phyloP scores from a whole-genome alignment of 1,139 yeast species.

The Meyerozyma sp. region DNA sequence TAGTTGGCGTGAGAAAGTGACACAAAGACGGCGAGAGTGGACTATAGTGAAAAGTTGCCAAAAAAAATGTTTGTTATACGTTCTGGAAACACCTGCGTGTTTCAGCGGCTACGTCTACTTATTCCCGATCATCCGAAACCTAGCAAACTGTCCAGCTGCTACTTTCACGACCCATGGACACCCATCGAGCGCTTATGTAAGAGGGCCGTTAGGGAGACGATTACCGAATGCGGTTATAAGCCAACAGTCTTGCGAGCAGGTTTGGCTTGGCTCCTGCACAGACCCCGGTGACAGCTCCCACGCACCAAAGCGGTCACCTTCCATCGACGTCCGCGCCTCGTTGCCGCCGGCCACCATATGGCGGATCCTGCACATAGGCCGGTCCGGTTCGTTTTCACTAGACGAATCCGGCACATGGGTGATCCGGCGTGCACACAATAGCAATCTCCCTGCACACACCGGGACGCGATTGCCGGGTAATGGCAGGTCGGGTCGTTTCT shows the following conservation, averaged over 20 bases:
- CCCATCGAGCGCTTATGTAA: not conserved
- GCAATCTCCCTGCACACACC: not conserved
- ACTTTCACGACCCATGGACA: not conserved
- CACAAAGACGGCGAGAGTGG: not conserved
- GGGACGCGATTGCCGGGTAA: constrained; percentile 8
- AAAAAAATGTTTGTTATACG: no score
- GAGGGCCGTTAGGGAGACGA: not conserved
- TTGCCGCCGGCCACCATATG: not conserved
- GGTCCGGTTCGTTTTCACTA: not conserved
- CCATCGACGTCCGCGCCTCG: not conserved
- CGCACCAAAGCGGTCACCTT: not conserved
- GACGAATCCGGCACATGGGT: not conserved
- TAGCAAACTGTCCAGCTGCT: not conserved
- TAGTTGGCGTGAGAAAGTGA: not conserved
- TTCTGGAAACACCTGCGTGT: not conserved
- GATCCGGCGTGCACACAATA: not conserved
- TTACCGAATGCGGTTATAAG: not conserved
- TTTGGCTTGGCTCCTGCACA: not conserved
- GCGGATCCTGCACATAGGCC: not conserved
- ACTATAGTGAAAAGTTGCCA: no score
- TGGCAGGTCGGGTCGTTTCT: constrained; percentile 4
- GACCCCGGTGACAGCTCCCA: not conserved
- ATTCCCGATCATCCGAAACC: not conserved
- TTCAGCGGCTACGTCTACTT: no score
- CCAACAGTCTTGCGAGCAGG: not conserved